Evolutionary conservation across 2,329 filamentous ascomycete species (phyloP), one percentile per base, ranked within the genome.

Genomic region (Emmonsia crescens): DNA sequence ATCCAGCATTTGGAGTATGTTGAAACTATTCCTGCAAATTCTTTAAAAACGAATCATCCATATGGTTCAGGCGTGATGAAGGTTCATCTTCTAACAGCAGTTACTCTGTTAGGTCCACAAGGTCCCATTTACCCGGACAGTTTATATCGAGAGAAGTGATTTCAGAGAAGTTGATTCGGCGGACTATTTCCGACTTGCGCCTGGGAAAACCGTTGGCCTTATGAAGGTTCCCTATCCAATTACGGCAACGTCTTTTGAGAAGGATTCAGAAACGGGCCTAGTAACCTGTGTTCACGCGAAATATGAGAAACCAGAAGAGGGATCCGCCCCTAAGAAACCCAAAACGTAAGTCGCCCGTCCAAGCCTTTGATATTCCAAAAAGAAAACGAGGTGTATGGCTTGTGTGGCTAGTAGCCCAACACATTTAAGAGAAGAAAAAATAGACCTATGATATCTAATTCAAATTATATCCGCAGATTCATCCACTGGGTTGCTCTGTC

Each of bases 401-500:
- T 21, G 27, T 19, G 49, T 12, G 16, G 48, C 48, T 19, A 51
- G 48, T 16, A 29, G 5, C 16, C 49, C 27, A 52, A 33, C 14
- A 33, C 3, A n/a, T 36, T 33, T 27, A 14, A 44, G 8, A n/a
- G 40, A 44, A 49, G 2, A 24, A 24, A 24, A 21, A 44, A 21
- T 2, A 46, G n/a, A n/a, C 1, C n/a, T 5, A 29, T 5, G 8
- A 44, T 24, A 40, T 57, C 12, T 57, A 5, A n/a, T 44, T 52
- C 49, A 10, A 57, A 57, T 8, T 16, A 44, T 44, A 42, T 12
- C 40, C 24, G 21, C 24, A 79, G 80, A 0, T 83, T 80, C 71
- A 96, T 96, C 72, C 91, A 96, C 72, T 96, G 93, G 93, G 89
- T 96, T 5, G 85, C 86, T 5, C 84, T 85, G 46, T 86, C 84